phyloP scores from a whole-genome alignment of 106 monocot genomes.

The Acanthochlamys bracteata region DNA sequence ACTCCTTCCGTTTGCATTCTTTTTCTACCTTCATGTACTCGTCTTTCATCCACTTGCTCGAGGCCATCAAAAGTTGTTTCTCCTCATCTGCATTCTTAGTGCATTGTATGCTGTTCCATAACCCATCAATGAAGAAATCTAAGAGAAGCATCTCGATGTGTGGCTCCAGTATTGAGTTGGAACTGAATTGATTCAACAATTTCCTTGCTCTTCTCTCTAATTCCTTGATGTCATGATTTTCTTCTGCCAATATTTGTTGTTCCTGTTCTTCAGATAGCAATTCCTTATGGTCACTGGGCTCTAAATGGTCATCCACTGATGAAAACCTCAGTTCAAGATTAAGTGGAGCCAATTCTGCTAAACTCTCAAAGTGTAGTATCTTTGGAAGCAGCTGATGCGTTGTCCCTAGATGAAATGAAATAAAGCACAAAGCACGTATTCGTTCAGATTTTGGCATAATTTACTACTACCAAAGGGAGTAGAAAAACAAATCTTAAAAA shows the following conservation, averaged over 20 bases:
- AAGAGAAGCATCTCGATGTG: constrained; percentile 28
- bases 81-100: not conserved
- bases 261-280: not conserved
- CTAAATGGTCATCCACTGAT: not conserved
- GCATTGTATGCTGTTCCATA: not conserved
- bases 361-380: constrained; percentile 48
- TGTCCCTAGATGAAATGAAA: constrained; percentile 24
- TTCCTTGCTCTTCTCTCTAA: constrained; percentile 2
- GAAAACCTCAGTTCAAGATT: constrained; percentile 27
- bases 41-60: constrained; percentile 31
- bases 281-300: not conserved
- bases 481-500: too few species aligned
- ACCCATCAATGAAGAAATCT: constrained; percentile 49
- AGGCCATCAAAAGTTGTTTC: constrained; percentile 15
- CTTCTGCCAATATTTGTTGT: constrained; percentile 1
- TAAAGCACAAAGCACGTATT: too few species aligned
- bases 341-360: constrained; percentile 19
- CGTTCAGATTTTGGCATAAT: too few species aligned
- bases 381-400: constrained; percentile 41
- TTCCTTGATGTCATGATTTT: not conserved
- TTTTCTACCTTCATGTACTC: constrained; percentile 5
- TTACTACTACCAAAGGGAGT: too few species aligned
- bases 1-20: constrained; percentile 6
- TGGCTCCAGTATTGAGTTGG: not conserved
- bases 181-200: constrained; percentile 16